These are phyloP conservation scores for Bipolaris zeicola DNA, from an alignment of 2,329 filamentous ascomycete genomes.

Conservation along the genomic window DNA sequence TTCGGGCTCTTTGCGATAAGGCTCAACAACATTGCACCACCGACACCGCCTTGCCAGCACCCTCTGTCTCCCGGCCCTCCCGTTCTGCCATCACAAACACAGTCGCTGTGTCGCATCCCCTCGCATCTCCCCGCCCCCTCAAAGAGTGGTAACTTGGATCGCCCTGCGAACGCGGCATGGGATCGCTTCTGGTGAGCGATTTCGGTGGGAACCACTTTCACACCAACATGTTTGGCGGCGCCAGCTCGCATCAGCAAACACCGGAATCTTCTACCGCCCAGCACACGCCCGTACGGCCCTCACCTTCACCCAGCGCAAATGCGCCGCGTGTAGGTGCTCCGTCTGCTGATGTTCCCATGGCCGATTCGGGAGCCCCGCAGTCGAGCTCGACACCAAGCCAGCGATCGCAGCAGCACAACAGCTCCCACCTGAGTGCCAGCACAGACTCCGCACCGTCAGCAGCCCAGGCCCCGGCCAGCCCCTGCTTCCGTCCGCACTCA, in stretches of 20 bases:
- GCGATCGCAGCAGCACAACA: constrained; percentile 33
- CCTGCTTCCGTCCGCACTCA: constrained; percentile 43
- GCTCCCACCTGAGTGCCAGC: constrained; percentile 25
- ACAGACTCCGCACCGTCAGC: constrained; percentile 23
- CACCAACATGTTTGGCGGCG: constrained; percentile 68
- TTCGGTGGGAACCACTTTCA: constrained; percentile 76
- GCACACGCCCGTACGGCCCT: constrained; percentile 42
- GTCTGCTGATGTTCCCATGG: constrained; percentile 47
- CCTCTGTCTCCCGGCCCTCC: constrained; percentile 17
- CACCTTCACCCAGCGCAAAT: constrained; percentile 34
- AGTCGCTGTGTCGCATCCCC: constrained; percentile 21
- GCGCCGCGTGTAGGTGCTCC: constrained; percentile 33
- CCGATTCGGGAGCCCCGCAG: constrained; percentile 44
- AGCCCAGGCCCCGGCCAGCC: constrained; percentile 40
- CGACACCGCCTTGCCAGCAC: constrained; percentile 22
- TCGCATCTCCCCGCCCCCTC: constrained; percentile 5
- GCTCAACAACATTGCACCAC: constrained; percentile 25
- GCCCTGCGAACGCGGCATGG: constrained; percentile 57
- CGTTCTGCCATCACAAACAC: constrained; percentile 18
- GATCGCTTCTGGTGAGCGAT: constrained; percentile 68
- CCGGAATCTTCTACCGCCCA: constrained; percentile 47
- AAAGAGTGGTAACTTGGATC: constrained; percentile 10
- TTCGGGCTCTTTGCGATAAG: constrained; percentile 29
- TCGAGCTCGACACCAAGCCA: constrained; percentile 38
- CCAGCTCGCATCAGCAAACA: constrained; percentile 50